Conservation (phyloP, 2,329 filamentous ascomycete genomes). For the Curvularia spicifera region DNA sequence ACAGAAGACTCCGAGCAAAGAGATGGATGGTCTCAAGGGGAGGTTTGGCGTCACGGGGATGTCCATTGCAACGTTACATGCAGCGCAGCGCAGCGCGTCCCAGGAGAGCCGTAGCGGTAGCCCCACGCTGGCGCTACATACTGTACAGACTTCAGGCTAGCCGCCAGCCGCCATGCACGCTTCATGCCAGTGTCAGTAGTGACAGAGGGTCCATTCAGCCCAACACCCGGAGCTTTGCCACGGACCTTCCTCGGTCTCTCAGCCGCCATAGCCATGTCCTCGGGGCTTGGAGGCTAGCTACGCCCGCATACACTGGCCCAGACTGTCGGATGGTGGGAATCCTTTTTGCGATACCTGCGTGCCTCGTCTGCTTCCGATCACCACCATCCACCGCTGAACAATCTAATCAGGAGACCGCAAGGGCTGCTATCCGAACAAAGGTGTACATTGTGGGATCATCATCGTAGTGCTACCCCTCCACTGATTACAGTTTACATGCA, state of each 20-base stretch:
- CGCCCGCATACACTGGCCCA: neutral
- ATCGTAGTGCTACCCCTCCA: neutral
- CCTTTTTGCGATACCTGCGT: neutral
- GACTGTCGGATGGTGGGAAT: neutral
- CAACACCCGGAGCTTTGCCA: neutral
- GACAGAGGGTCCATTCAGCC: neutral
- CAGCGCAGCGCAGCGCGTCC: neutral
- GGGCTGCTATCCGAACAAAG: neutral
- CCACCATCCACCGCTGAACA: neutral
- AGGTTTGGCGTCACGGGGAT: slow-evolving; percentile 1
- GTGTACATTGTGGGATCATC: neutral
- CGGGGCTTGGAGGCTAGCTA: neutral
- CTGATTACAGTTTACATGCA: neutral
- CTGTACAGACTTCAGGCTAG: neutral
- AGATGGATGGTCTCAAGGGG: neutral
- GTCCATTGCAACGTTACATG: slow-evolving; percentile 14
- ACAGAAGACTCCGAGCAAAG: neutral
- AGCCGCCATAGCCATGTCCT: slow-evolving; percentile 1
- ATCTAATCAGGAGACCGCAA: neutral
- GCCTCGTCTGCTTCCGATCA: too few species aligned
- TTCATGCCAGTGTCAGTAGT: neutral
- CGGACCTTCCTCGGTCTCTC: neutral
- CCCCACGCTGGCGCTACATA: neutral
- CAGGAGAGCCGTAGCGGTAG: too few species aligned
- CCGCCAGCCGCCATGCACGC: neutral